Evolutionary conservation across 805 yeast species (phyloP).

Genomic region (Saccharomycopsis sp.): DNA sequence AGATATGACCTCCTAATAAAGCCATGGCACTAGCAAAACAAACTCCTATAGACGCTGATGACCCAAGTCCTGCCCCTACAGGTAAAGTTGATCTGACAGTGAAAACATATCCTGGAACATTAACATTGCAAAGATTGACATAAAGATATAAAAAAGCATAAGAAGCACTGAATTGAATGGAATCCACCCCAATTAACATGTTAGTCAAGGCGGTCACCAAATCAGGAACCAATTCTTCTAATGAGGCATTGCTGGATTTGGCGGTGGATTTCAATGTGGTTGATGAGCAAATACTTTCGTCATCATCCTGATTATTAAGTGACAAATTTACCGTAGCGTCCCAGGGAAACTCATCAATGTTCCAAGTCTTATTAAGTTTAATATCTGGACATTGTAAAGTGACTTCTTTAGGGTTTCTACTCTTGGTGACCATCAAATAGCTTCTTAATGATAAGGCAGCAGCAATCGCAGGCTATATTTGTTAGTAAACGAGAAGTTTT

Average conservation of each 20-base stretch:
- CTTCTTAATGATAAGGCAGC: conserved; percentile 87
- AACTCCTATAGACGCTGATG: conserved; percentile 85
- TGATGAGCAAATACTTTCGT: conserved; percentile 17
- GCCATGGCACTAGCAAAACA: conserved; percentile 69
- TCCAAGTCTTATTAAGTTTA: conserved; percentile 55
- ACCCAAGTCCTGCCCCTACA: conserved; percentile 94
- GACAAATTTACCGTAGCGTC: conserved; percentile 23
- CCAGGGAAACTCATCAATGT: conserved; percentile 52
- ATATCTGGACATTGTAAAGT: conserved; percentile 80
- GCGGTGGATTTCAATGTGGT: conserved; percentile 19
- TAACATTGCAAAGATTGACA: conserved; percentile 40
- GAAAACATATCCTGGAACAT: conserved; percentile 43
- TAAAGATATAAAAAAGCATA: conserved; percentile 76
- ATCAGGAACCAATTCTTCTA: conserved; percentile 51
- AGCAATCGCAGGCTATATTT: conserved; percentile 74
- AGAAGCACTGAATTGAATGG: conserved; percentile 68
- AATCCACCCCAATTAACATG: conserved; percentile 36
- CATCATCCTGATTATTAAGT: neutral
- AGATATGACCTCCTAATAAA: conserved; percentile 45
- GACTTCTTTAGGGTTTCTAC: conserved; percentile 30
- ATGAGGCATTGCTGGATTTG: conserved; percentile 23
- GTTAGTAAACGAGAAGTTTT: conserved; percentile 2
- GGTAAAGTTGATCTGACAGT: conserved; percentile 78
- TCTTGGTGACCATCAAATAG: conserved; percentile 54
- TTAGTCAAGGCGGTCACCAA: conserved; percentile 39